Base-by-base conservation (phyloP, 2,329 filamentous ascomycete species). In the Aspergillus cejpii region DNA sequence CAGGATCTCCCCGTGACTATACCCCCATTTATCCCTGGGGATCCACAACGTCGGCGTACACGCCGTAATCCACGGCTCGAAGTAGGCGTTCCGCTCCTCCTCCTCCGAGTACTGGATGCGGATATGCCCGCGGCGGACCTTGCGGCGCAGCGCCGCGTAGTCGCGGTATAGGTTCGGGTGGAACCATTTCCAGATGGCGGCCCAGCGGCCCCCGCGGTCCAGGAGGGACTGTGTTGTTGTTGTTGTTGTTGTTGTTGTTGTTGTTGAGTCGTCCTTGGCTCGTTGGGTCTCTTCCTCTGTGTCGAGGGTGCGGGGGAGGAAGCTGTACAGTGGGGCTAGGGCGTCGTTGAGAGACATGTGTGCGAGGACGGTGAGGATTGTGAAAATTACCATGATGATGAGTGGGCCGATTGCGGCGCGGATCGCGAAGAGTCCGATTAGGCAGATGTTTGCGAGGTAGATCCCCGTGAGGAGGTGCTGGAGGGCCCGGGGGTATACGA, bases 401-500 rank as follows among this genome's bases (percentile, higher is more conserved):
- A 90, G 67, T 0, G 87, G 86, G 0, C 82, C 84, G 10, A 83
- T 59, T 21, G 68, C 68, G 3, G 72, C 72, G 7, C 79, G 81
- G 41, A 91, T 79, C 36, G 78, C 84, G 57, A 95, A 90, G 1
- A 96, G 76, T 17, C 89, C 89, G 52, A 95, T 84, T 65, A 96
- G 76, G 67, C 87, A 92, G 11, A 91, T 66, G 56, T 94, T 81
- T 1, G 85, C 83, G 19, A 96, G 75, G 63, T 97, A 96, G 15
- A 95, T 68, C 10, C 91, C 89, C 0, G 83, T 83, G 29, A 94
- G 78, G 27, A 94, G 77, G 51, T 96, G 90, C 62, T 92, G 83
- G 15, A 96, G 73, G 0, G 88, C 89, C 11, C 84, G 81, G 0
- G 89, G 86, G 61, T 96, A 96, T 52, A 91, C 85, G 2, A 94